Conservation (phyloP, 768 basidiomycete species). For the Zangia roseola region DNA sequence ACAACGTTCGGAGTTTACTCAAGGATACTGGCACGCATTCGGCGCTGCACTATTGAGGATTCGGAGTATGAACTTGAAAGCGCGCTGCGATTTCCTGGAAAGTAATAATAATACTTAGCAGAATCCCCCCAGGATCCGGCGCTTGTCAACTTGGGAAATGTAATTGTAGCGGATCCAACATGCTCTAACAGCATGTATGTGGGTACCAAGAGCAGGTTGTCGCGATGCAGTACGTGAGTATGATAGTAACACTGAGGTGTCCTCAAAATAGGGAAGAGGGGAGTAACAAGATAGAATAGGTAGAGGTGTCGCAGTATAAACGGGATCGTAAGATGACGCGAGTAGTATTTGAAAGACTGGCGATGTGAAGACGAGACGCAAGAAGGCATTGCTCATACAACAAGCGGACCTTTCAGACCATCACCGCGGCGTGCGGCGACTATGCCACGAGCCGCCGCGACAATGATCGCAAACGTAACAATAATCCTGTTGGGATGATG, state of each 20-base stretch:
- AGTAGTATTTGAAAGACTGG: slow-evolving; percentile 6
- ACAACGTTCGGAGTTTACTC: too few species aligned
- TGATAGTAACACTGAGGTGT: slow-evolving; percentile 11
- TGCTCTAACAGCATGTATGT: slow-evolving; percentile 8
- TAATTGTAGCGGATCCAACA: not conserved
- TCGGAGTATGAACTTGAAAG: too few species aligned
- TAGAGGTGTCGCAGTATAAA: slow-evolving; percentile 18
- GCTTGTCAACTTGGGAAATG: not conserved
- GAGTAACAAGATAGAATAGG: slow-evolving; percentile 1
- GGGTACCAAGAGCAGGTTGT: not conserved
- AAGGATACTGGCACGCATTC: too few species aligned
- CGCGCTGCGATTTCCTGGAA: too few species aligned
- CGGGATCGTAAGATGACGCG: not conserved
- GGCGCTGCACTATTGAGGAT: too few species aligned
- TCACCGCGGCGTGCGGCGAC: slow-evolving; percentile 61
- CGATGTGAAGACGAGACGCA: not conserved
- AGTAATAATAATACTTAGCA: too few species aligned
- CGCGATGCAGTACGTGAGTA: not conserved
- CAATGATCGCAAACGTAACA: slow-evolving; percentile 56
- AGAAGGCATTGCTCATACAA: slow-evolving; percentile 26
- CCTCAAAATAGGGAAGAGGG: not conserved
- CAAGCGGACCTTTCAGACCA: slow-evolving; percentile 58
- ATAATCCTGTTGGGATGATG: slow-evolving; percentile 48
- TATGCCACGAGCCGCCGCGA: slow-evolving; percentile 62
- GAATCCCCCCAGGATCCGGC: too few species aligned